Evolutionary conservation across 2,329 filamentous ascomycete genomes (phyloP), one percentile per base, ranked within the genome.

Genomic region (Aureobasidium uvarum): DNA sequence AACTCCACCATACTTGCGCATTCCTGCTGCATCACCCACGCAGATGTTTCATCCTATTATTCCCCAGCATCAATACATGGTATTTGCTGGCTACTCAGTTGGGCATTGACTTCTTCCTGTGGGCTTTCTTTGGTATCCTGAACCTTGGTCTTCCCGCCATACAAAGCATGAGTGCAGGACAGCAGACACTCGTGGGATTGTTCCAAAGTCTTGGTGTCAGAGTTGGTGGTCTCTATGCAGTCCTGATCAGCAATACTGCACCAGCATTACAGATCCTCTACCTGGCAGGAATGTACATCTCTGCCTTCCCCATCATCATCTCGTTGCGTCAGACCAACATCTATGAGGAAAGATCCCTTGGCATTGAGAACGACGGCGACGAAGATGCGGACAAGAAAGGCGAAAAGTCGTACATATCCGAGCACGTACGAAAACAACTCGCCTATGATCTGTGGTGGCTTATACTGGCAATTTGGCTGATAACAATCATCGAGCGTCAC

Each of bases 251-350:
- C 3, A 77, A 80, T 1, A 77, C 86, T 1, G 74, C 77, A 45
- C 84, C 86, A 6, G 85, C 84, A 1, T 77, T 88, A 2, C 83
- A 87, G 66, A 80, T 88, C 0, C 74, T 85, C 1, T 88, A 86
- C 69, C 78, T 87, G 14, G 80, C 88, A 64, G 86, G 87, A 79
- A 88, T 88, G 84, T 89, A 88, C 73, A 84, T 88, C 48, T 85
- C 85, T 0, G 84, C 82, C 2, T 88, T 86, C 67, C 86, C 86
- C 0, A 81, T 88, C 25, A 82, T 84, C 31, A 85, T 88, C 66
- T 86, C 84, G 0, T 84, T 88, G 76, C 83, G 88, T 33, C 85
- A 87, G 72, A 88, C 87, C 45, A 90, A 90, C 71, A 85, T 89
- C 36, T 91, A 91, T 71, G 88, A 90, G 72, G 87, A 91, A 71